Base-by-base conservation (phyloP, 2,329 filamentous ascomycete species). In the Paecilomyces variotii region DNA sequence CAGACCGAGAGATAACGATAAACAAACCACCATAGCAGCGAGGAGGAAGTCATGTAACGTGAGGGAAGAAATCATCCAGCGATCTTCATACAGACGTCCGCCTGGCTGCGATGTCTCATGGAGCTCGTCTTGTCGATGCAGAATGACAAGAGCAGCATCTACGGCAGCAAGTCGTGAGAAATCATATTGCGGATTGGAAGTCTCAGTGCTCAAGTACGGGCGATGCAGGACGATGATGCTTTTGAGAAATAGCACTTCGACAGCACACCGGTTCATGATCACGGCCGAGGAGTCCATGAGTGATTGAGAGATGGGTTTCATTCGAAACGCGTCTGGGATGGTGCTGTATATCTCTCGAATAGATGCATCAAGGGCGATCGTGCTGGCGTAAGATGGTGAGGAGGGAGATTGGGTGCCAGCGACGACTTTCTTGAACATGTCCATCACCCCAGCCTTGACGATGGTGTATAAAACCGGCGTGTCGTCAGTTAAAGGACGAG, bases 11-110 rank as follows among this genome's bases (percentile, higher is more conserved):
- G 56, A 65, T 49, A 71, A 27, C 24, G 65, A 63, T 2, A 86
- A 70, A 60, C 82, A 84, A 2, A 86, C 62, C 1, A 86, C 75
- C 76, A 83, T 82, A 58, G 80, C 79, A 1, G 83, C 83, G 0
- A 87, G 73, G 56, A 87, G 71, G 55, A 83, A 86, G 64, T 86
- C 83, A 62, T 86, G 83, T 54, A 83, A 76, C 2, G 79, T 78
- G 4, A 86, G 68, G 0, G 80, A 80, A 1, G 78, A 80, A n/a
- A 84, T 67, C 65, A 84, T 84, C 83, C 83, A 86, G 4, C 77
- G 76, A 51, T 80, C 77, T 56, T 76, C 73, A 57, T 75, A 71
- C 10, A 87, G 70, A 34, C 81, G 71, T 4, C 79, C 79, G 0
- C 82, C 81, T 0, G 82, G 81, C 53, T 76, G 76, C 2, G 75